Base-by-base conservation (phyloP, 768 basidiomycete species). In the Amanita pallidorosea region DNA sequence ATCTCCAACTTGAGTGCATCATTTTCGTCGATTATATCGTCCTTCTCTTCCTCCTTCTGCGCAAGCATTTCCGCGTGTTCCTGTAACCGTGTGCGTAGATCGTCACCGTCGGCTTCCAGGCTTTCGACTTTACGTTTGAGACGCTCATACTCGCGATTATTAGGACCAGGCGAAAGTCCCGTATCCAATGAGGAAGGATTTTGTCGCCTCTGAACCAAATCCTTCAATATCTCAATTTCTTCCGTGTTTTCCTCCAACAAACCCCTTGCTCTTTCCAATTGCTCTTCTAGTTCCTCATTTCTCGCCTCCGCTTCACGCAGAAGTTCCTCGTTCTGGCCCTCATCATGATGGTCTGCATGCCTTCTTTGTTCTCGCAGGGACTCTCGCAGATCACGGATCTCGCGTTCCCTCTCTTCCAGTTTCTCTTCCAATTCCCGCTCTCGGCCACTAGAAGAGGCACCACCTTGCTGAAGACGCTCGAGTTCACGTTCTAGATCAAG, bases 401-500 rank as follows among this genome's bases (percentile, higher is more conserved):
- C 88, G 1, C 68, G 71, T 36, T 88, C 85, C 34, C 82, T 71
- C 59, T 88, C 87, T 58, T 83, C 81, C 11, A 91, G 69, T 62
- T 76, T 76, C 57, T 83, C 77, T 64, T 92, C 88, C 29, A 91
- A 69, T 60, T 92, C 89, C 6, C 80, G 72, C 62, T 88, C 84
- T 18, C 81, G 75, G 47, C 70, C 69, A 5, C 68, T 64, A 22
- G 70, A 68, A 7, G 68, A 68, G 4, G 69, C 71, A 58, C 57
- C 68, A 22, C 76, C 52, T 23, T 47, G 79, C 63, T 83, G 87
- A 18, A 78, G 70, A 31, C 79, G 73, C 48, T 88, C 85, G 33
- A 92, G 67, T 57, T 91, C 88, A 49, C 80, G 78, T 62, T 94
- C 86, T 13, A 88, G 79, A 57, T 92, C 88, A 8, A 89, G 69